Evolutionary conservation across 129 eudicot species (phyloP), one percentile per base, ranked within the genome.

Genomic region (Mikania micrantha): DNA sequence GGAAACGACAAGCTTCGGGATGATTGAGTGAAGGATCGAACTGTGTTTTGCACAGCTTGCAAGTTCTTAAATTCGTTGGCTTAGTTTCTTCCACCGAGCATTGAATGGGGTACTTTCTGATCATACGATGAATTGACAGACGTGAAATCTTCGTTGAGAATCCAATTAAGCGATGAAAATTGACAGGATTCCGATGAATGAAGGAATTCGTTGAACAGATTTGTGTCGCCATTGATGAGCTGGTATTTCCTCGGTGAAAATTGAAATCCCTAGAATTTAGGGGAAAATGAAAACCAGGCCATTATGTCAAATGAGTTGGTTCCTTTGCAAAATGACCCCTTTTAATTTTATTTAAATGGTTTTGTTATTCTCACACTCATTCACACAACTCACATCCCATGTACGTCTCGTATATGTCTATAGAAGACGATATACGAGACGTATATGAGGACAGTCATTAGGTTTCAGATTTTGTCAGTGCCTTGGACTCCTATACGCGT

Each of bases 1-100:
- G 99, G 61, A 80, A 85, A 47, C 93, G 85, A 80, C 99, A 94
- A 71, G 99, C 92, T 27, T 81, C 93, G 50, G 99, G 93, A 56
- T 94, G 83, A 73, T 94, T 94, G 34, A 77, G 81, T 35, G 74
- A 63, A 58, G 90, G 85, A 64, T 94, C 99, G 90, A 79, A 94
- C 82, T 87, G 99, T 19, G 90, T 66, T 74, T 94, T 94, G 78
- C 99, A 94, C 67, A 79, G 83, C 84, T 84, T 94, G 69, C 99
- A 94, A 36, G 99, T 94, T 82, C 93, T 80, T 35, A 79, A 60
- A 1, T 45, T 59, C n/a, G 12, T 15, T 45, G 9, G 34, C 36
- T 72, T 72, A 60, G 20, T 48, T 72, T 40, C 80, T 62, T 86
- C 79, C 19, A 48, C 76, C 7, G 88, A 84, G 70, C 99, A 89